These are phyloP conservation scores for Fragilariopsis cylindrus DNA, from an alignment of 108 stramenopile species.

Conservation along the genomic window DNA sequence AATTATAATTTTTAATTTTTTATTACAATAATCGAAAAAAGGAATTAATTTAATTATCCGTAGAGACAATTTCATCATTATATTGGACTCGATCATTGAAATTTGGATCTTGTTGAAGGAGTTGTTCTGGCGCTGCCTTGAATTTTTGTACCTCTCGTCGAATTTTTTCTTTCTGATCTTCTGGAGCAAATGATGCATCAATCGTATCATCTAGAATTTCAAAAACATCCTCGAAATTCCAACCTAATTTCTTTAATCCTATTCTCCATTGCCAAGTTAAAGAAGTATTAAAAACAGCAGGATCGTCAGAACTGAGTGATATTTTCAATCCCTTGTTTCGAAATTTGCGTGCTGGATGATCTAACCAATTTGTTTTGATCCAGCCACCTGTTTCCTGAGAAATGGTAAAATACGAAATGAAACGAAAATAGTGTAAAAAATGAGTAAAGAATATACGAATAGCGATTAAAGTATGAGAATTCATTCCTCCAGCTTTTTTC, in stretches of 20 bases:
- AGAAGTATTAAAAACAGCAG: slow-evolving; percentile 66
- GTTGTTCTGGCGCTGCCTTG: slow-evolving; percentile 1
- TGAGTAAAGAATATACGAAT: too few relatives aligned
- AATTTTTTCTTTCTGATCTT: slow-evolving; percentile 37
- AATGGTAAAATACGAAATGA: too few relatives aligned
- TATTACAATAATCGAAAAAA: too few relatives aligned
- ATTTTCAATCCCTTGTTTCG: slow-evolving; percentile 38
- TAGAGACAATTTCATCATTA: not conserved
- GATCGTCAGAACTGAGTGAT: slow-evolving; percentile 70
- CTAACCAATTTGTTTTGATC: slow-evolving; percentile 49
- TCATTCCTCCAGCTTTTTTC: too few relatives aligned
- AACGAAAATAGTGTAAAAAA: too few relatives aligned
- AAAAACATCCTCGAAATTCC: slow-evolving; percentile 33
- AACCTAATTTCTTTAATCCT: slow-evolving; percentile 55
- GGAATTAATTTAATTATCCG: too few relatives aligned
- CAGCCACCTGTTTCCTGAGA: slow-evolving; percentile 30
- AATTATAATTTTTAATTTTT: too few relatives aligned
- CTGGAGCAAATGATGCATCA: slow-evolving; percentile 53
- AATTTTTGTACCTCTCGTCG: slow-evolving; percentile 25
- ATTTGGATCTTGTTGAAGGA: slow-evolving; percentile 1
- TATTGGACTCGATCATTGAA: slow-evolving; percentile 35
- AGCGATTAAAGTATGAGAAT: too few relatives aligned
- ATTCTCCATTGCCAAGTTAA: slow-evolving; percentile 63
- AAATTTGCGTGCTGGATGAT: slow-evolving; percentile 54
- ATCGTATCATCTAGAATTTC: slow-evolving; percentile 39